Percentiles rank a stretch among this genome's conserved stretches.
Evolutionary conservation across 164 flowering plant species (phyloP).

Genomic region (Vitis cinerea): DNA sequence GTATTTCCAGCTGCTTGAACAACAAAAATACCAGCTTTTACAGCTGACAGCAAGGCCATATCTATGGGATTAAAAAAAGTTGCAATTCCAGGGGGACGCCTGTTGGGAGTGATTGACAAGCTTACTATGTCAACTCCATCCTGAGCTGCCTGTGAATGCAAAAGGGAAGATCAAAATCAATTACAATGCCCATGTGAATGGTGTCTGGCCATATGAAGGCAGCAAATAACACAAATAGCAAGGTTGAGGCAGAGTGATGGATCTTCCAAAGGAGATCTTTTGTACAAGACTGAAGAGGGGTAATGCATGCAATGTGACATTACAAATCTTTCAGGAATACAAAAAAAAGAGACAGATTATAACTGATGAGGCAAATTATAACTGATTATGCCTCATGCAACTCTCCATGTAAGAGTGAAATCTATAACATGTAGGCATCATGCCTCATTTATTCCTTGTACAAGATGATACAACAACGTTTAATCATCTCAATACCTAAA

Average conservation of each 20-base stretch:
- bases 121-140: conserved; percentile 97
- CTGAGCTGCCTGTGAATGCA: conserved; percentile 86
- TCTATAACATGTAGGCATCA: too few species aligned
- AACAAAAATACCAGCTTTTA: conserved; percentile 87
- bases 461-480: too few species aligned
- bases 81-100: conserved; percentile 97
- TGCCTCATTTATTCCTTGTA: too few species aligned
- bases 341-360: too few species aligned
- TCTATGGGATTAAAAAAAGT: conserved; percentile 96
- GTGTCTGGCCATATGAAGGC: not conserved
- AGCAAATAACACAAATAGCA: not conserved
- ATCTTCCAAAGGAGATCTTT: not conserved
- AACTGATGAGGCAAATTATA: too few species aligned
- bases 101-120: conserved; percentile 93
- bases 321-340: not conserved
- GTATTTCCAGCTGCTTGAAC: conserved; percentile 99
- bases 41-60: conserved; percentile 94
- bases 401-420: too few species aligned
- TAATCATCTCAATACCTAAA: too few species aligned
- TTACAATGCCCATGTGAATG: not conserved
- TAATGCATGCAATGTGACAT: not conserved
- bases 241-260: not conserved
- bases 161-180: not conserved
- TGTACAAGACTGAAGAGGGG: not conserved
- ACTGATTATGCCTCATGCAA: too few species aligned